Evolutionary conservation across 768 basidiomycete genomes (phyloP).

Genomic region (Mrakia hoshinonis): DNA sequence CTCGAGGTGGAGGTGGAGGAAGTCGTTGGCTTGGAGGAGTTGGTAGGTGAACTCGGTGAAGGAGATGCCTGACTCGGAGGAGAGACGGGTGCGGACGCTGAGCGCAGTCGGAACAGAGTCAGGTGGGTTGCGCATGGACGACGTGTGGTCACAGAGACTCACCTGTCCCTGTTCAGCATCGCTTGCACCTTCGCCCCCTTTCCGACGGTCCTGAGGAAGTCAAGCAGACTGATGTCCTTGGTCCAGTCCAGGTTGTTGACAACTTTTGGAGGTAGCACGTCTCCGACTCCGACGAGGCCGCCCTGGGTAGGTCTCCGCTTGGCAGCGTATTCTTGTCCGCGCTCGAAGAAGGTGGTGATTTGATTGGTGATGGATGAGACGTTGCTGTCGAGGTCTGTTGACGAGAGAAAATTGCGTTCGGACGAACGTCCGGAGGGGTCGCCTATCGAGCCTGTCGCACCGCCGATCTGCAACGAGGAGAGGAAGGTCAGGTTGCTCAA

Average conservation of each 20-base stretch:
- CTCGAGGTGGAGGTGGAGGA: constrained; percentile 58
- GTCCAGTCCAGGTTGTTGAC: constrained; percentile 74
- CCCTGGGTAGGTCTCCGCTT: constrained; percentile 34
- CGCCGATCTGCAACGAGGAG: constrained; percentile 61
- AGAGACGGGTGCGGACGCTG: constrained; percentile 27
- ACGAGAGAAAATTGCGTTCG: constrained; percentile 64
- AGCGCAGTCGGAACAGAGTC: neutral
- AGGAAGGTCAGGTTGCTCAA: neutral
- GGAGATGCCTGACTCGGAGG: constrained; percentile 50
- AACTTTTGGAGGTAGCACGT: constrained; percentile 42
- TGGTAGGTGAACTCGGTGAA: constrained; percentile 99
- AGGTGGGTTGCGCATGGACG: neutral
- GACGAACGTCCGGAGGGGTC: constrained; percentile 84
- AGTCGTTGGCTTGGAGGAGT: constrained; percentile 93
- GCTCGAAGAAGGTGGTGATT: constrained; percentile 62
- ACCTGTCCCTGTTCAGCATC: constrained; percentile 90
- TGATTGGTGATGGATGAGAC: constrained; percentile 55
- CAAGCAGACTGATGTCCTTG: constrained; percentile 59
- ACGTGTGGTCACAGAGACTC: constrained; percentile 32
- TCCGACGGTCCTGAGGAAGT: constrained; percentile 76
- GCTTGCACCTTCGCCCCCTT: constrained; percentile 70
- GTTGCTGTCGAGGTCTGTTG: constrained; percentile 56
- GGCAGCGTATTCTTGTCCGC: constrained; percentile 56
- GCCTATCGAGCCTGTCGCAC: constrained; percentile 90
- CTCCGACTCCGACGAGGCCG: neutral